Percentiles rank a stretch among this genome's conserved stretches.
These are phyloP conservation scores for Ceriops decandra DNA, from an alignment of 345 rosid genomes.

Conservation along the genomic window DNA sequence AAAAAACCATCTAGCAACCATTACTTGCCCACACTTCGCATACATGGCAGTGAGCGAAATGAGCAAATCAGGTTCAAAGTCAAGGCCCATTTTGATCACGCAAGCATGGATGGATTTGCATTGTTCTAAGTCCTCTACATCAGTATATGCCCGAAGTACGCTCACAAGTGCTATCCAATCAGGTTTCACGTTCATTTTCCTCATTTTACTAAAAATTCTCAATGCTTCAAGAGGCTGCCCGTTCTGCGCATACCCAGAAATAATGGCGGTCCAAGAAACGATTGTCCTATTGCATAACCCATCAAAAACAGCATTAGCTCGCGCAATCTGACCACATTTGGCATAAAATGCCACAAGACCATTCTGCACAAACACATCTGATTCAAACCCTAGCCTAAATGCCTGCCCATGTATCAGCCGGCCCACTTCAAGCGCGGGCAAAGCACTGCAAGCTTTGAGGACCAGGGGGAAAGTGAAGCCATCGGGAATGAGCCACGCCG, in stretches of 20 bases:
- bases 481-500: conserved; percentile 45
- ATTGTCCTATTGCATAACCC: conserved; percentile 42
- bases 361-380: conserved; percentile 62
- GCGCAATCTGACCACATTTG: conserved; percentile 42
- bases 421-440: conserved; percentile 40
- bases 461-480: conserved; percentile 52
- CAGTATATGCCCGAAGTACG: conserved; percentile 56
- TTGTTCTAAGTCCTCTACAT: conserved; percentile 46
- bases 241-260: conserved; percentile 66
- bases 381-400: conserved; percentile 52
- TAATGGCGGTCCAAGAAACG: conserved; percentile 69
- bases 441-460: conserved; percentile 55
- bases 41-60: conserved; percentile 64
- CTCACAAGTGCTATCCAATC: conserved; percentile 71
- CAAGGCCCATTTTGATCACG: conserved; percentile 58
- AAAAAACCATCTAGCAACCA: conserved; percentile 45
- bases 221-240: conserved; percentile 57
- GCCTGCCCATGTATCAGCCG: conserved; percentile 51
- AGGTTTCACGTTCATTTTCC: conserved; percentile 41
- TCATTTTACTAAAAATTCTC: conserved; percentile 49
- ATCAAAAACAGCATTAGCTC: conserved; percentile 50
- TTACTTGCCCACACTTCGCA: conserved; percentile 64
- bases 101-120: conserved; percentile 51
- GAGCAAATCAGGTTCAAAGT: conserved; percentile 57
- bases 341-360: conserved; percentile 66